Conservation (phyloP, 768 basidiomycete genomes). For the Collybia sp. region DNA sequence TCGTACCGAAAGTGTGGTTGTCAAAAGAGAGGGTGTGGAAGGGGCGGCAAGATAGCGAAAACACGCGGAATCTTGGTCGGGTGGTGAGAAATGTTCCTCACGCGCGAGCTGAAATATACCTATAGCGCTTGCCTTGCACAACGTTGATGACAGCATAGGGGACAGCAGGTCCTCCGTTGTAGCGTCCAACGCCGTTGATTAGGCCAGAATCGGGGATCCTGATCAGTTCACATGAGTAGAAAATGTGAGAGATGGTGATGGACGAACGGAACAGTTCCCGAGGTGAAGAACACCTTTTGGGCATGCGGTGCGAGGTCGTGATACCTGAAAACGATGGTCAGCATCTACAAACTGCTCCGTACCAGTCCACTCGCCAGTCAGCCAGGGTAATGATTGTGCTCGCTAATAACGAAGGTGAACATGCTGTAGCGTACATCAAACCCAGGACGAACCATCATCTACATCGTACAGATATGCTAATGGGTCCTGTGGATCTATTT, state of each 20-base stretch:
- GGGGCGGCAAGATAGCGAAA: conserved; percentile 47
- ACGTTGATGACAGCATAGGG: conserved; percentile 39
- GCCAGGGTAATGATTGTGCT: not conserved
- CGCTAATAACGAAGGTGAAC: not conserved
- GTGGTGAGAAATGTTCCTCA: no score
- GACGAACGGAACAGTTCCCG: not conserved
- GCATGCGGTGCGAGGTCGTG: not conserved
- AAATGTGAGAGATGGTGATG: no score
- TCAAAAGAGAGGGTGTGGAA: conserved; percentile 39
- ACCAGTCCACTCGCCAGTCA: not conserved
- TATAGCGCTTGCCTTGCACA: conserved; percentile 37
- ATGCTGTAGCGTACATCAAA: not conserved
- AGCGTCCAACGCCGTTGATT: conserved; percentile 44
- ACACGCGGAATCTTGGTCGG: conserved; percentile 37
- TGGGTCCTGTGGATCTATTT: conserved; percentile 36
- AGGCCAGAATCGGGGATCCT: conserved; percentile 31
- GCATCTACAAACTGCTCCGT: not conserved
- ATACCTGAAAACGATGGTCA: not conserved
- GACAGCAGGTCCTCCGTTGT: conserved; percentile 30
- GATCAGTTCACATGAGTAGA: not conserved
- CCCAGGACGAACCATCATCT: conserved; percentile 29
- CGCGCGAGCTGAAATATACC: conserved; percentile 7
- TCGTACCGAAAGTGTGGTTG: conserved; percentile 23
- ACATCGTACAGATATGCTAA: conserved; percentile 36
- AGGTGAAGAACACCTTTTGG: conserved; percentile 7